Base-by-base conservation (phyloP, 441 rosid species). In the Populus hybrid region DNA sequence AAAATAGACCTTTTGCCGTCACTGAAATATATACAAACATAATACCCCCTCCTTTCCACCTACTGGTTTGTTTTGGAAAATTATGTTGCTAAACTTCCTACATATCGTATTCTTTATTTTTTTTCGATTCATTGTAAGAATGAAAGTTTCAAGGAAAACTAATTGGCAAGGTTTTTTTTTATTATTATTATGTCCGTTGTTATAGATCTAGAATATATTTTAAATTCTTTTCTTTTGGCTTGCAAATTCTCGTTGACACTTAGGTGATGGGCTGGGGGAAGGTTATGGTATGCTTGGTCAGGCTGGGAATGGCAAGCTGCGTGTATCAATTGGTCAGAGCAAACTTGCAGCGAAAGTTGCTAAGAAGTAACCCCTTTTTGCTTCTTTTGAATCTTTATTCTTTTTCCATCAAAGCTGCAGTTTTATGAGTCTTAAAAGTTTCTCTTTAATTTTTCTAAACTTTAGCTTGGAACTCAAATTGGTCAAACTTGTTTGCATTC, bases 271-370 rank as follows among this genome's bases (percentile, higher is more conserved):
- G 7, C 83, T 96, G 78, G 99, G 99, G 18, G 98, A 96, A 84
- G 98, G 98, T 18, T 96, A 91, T 85, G 98, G 98, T 70, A 96
- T 96, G 98, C 98, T 96, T 80, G 98, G 99, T 69, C 98, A 96
- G 77, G 99, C 99, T 32, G 98, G 99, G 82, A 96, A 90, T 85
- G 98, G 98, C 80, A 94, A 95, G 85, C 89, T 96, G 65, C 97
- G 99, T 36, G 93, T 90, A 35, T 88, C 98, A 8, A 59, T 88
- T 85, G 97, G 89, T 23, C 98, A 93, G 74, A 94, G 93, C 90
- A 96, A 94, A 84, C 93, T 94, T 35, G 95, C 93, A 14, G 92
- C 97, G 16, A 94, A 93, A 92, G 95, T 92, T 84, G 95, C 95
- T 32, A 94, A 96, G 83, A 94, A 88, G 99, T 93, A 86, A 30